Percentiles rank a stretch among this genome's conserved stretches.
Conservation (phyloP, 352 stramenopile genomes). For the Albugo laibachii region DNA sequence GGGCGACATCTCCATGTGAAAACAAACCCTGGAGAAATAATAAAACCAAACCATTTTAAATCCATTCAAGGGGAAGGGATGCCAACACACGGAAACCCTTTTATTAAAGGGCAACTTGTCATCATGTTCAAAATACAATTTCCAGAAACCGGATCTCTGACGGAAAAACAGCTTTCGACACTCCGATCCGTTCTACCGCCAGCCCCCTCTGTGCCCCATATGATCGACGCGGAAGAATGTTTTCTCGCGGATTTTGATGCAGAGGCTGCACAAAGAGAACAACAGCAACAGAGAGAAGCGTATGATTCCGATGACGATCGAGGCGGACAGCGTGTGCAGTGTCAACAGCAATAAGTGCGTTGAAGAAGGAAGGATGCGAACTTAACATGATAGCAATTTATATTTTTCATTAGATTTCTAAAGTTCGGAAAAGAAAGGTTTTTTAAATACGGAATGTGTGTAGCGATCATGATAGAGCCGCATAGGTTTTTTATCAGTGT, state of each 20-base stretch:
- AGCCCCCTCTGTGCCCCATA: constrained; percentile 21
- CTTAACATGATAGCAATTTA: too few relatives aligned
- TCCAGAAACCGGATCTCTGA: constrained; percentile 75
- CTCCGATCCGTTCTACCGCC: constrained; percentile 38
- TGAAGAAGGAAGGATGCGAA: too few relatives aligned
- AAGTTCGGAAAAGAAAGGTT: too few relatives aligned
- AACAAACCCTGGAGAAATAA: constrained; percentile 83
- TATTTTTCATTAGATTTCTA: too few relatives aligned
- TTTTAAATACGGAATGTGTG: too few relatives aligned
- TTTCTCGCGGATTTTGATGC: constrained; percentile 87
- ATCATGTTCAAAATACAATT: constrained; percentile 96
- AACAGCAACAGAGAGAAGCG: constrained; percentile 31
- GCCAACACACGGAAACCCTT: constrained; percentile 94
- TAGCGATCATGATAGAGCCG: too few relatives aligned
- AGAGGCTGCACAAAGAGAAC: constrained; percentile 70
- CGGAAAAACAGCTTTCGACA: constrained; percentile 64
- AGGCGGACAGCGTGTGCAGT: constrained; percentile 75
- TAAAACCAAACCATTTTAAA: constrained; percentile 87
- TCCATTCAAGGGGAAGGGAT: constrained; percentile 93
- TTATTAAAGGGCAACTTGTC: constrained; percentile 96
- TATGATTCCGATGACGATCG: constrained; percentile 90
- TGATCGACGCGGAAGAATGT: constrained; percentile 47
- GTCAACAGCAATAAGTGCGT: constrained; percentile 70
- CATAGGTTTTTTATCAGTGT: too few relatives aligned
- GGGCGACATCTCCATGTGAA: constrained; percentile 84